Percentiles rank a stretch among this genome's conserved stretches.
Evolutionary conservation across 768 basidiomycete species (phyloP).

Genomic region (Baorangia bicolor): DNA sequence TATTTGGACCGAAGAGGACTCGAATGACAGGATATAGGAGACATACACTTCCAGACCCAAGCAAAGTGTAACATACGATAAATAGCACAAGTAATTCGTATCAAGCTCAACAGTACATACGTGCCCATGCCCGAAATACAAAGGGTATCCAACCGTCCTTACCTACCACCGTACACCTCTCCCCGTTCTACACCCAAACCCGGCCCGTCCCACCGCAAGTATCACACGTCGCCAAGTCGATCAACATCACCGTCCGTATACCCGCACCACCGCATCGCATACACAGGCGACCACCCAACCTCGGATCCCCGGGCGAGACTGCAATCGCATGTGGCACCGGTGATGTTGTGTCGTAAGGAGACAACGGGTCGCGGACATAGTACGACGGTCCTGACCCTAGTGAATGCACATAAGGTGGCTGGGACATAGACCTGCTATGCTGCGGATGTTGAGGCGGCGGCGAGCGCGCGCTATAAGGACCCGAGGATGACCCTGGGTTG

Average conservation of each 20-base stretch:
- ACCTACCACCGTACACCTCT: background rate
- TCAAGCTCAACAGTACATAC: background rate
- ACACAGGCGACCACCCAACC: conserved; percentile 67
- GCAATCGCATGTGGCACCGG: conserved; percentile 46
- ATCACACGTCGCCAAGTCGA: conserved; percentile 53
- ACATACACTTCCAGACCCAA: background rate
- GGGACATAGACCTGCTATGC: conserved; percentile 21
- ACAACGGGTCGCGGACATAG: conserved; percentile 27
- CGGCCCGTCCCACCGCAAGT: conserved; percentile 67
- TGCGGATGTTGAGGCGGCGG: conserved; percentile 9
- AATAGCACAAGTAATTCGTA: background rate
- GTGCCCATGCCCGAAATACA: background rate
- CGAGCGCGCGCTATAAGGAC: background rate
- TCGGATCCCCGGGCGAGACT: conserved; percentile 61
- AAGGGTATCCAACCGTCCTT: conserved; percentile 1
- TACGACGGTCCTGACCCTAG: conserved; percentile 13
- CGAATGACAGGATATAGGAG: too few species aligned
- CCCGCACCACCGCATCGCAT: conserved; percentile 66
- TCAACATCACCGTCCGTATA: conserved; percentile 46
- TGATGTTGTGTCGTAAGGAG: conserved; percentile 1
- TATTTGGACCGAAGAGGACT: background rate
- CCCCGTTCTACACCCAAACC: conserved; percentile 33
- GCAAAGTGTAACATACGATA: background rate
- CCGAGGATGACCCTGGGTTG: background rate
- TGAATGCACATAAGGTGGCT: conserved; percentile 2